Evolutionary conservation across 352 stramenopile genomes (phyloP).

Genomic region (Phytophthora syringae): DNA sequence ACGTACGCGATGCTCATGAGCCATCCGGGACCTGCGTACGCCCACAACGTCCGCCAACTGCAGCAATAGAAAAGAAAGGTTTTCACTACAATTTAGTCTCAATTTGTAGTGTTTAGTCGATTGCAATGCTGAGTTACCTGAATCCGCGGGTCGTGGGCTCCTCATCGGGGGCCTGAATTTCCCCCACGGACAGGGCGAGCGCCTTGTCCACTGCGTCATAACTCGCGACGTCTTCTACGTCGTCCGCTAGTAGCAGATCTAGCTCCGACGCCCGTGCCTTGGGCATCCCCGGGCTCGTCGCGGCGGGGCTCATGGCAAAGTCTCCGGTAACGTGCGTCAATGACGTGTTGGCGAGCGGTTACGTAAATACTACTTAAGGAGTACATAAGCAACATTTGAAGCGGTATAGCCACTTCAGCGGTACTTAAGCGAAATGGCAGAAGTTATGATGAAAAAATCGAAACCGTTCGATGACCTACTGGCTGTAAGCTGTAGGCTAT

Average conservation of each 20-base stretch:
- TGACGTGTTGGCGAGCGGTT: too few species aligned
- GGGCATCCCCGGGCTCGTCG: constrained; percentile 9
- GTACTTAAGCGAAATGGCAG: too few species aligned
- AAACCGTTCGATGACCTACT: too few species aligned
- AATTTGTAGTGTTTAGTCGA: too few species aligned
- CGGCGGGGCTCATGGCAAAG: constrained; percentile 13
- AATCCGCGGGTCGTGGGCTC: constrained; percentile 32
- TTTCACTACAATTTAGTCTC: not conserved
- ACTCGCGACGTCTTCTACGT: constrained; percentile 26
- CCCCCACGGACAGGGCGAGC: constrained; percentile 52
- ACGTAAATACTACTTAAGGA: too few species aligned
- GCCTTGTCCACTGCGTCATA: constrained; percentile 67
- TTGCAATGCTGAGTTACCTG: constrained; percentile 19
- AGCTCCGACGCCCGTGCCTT: constrained; percentile 37
- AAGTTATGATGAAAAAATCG: too few species aligned
- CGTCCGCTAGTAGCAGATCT: constrained; percentile 38
- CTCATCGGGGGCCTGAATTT: constrained; percentile 62
- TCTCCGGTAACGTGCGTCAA: too few species aligned
- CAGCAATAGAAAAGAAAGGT: not conserved
- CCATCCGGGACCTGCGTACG: constrained; percentile 84
- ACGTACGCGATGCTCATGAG: constrained; percentile 97
- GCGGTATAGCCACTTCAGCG: too few species aligned
- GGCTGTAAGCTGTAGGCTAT: too few species aligned
- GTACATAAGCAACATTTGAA: too few species aligned
- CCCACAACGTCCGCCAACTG: constrained; percentile 82